phyloP scores from a whole-genome alignment of 164 flowering plant species.

The Berberis vulgaris region DNA sequence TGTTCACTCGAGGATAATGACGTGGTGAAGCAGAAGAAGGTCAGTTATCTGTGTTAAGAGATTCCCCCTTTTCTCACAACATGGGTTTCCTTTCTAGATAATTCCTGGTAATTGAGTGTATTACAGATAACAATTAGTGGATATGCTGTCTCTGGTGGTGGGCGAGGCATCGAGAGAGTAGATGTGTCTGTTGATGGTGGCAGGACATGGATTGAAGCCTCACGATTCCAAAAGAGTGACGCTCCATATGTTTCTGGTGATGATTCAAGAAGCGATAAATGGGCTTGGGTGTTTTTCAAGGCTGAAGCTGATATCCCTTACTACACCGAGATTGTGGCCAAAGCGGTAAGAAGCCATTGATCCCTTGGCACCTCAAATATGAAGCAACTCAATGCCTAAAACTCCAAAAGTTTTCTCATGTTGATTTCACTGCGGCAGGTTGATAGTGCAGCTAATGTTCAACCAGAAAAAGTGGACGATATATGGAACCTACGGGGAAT shows the following conservation, averaged over 20 bases:
- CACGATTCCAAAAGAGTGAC: constrained; percentile 57
- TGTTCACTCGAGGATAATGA: constrained; percentile 80
- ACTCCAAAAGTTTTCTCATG: not conserved
- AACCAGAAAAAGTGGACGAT: constrained; percentile 66
- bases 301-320: constrained; percentile 35
- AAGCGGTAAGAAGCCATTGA: constrained; percentile 53
- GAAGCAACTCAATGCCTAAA: not conserved
- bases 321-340: constrained; percentile 66
- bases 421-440: constrained; percentile 35
- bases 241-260: constrained; percentile 55
- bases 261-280: constrained; percentile 49
- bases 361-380: not conserved
- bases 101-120: not conserved
- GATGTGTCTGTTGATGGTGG: constrained; percentile 90
- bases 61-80: too few relatives aligned
- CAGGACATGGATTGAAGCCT: constrained; percentile 85
- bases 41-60: constrained; percentile 16
- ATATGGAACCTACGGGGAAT: constrained; percentile 94
- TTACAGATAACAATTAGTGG: constrained; percentile 66
- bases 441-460: constrained; percentile 79
- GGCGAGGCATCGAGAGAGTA: constrained; percentile 93
- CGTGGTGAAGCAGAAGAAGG: constrained; percentile 70
- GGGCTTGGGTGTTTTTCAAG: constrained; percentile 95
- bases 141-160: constrained; percentile 94
- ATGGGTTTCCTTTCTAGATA: not conserved